Conservation (phyloP, 179 eudicot species). For the Vitellaria paradoxa region DNA sequence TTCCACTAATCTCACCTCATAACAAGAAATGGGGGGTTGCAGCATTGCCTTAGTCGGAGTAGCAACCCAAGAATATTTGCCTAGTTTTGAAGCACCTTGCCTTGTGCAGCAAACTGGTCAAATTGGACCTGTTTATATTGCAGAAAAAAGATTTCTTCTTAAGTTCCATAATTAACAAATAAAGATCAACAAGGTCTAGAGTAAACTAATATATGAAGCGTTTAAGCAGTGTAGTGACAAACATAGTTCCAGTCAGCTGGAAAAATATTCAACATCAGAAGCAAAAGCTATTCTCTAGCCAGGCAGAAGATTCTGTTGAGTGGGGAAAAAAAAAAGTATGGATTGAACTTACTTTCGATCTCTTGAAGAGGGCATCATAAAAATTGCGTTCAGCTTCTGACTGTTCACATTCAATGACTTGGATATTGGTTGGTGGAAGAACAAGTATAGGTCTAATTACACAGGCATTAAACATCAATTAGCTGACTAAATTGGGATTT, state of each 20-base stretch:
- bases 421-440: conserved; percentile 72
- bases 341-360: conserved; percentile 54
- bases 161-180: neutral
- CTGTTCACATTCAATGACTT: conserved; percentile 55
- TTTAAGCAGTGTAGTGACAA: conserved; percentile 4
- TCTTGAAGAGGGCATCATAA: conserved; percentile 63
- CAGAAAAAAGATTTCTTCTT: neutral
- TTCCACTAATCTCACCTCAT: conserved; percentile 39
- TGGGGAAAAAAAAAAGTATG: neutral
- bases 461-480: conserved; percentile 12
- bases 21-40: conserved; percentile 73
- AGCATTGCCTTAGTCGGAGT: conserved; percentile 65
- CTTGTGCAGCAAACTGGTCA: conserved; percentile 15
- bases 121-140: conserved; percentile 13
- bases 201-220: neutral
- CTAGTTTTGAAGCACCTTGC: conserved; percentile 32
- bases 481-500: neutral
- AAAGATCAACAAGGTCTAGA: conserved; percentile 21
- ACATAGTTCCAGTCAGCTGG: neutral
- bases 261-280: neutral
- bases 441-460: conserved; percentile 50
- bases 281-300: neutral
- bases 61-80: conserved; percentile 67
- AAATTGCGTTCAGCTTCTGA: conserved; percentile 64
- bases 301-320: neutral